Evolutionary conservation across 2,329 filamentous ascomycete species (phyloP).

Genomic region (Aphanoascus verrucosus): DNA sequence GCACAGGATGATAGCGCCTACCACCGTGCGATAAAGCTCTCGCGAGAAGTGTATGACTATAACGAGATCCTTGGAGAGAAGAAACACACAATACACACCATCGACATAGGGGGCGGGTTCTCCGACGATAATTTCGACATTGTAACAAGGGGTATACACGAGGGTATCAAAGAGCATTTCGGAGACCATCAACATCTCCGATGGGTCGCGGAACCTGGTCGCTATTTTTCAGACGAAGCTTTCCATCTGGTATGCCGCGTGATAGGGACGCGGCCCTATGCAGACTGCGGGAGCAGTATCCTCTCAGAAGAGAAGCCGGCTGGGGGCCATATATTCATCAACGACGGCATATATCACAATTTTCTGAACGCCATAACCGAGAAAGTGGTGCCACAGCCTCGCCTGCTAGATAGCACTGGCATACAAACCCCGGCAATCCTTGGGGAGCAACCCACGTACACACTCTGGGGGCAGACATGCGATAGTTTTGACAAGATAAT

Average conservation of each 20-base stretch:
- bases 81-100: slow-evolving; percentile 12
- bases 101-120: slow-evolving; percentile 25
- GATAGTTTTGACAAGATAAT: slow-evolving; percentile 8
- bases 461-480: slow-evolving; percentile 10
- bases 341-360: slow-evolving; percentile 12
- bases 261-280: slow-evolving; percentile 2
- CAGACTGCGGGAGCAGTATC: neutral
- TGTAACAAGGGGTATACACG: neutral
- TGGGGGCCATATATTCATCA: slow-evolving; percentile 8
- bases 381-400: slow-evolving; percentile 4
- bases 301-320: neutral
- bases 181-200: neutral
- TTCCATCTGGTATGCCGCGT: slow-evolving; percentile 10
- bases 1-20: slow-evolving; percentile 6
- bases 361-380: slow-evolving; percentile 12
- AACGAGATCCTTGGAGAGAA: slow-evolving; percentile 5
- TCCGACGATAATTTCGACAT: slow-evolving; percentile 19
- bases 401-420: slow-evolving; percentile 4
- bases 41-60: slow-evolving; percentile 5
- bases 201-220: slow-evolving; percentile 11
- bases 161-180: slow-evolving; percentile 11
- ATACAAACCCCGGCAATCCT: neutral
- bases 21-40: slow-evolving; percentile 4
- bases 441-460: neutral
- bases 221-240: slow-evolving; percentile 4